phyloP scores from a whole-genome alignment of 1,284 basidiomycete genomes.

The Cryptococcus sp. region DNA sequence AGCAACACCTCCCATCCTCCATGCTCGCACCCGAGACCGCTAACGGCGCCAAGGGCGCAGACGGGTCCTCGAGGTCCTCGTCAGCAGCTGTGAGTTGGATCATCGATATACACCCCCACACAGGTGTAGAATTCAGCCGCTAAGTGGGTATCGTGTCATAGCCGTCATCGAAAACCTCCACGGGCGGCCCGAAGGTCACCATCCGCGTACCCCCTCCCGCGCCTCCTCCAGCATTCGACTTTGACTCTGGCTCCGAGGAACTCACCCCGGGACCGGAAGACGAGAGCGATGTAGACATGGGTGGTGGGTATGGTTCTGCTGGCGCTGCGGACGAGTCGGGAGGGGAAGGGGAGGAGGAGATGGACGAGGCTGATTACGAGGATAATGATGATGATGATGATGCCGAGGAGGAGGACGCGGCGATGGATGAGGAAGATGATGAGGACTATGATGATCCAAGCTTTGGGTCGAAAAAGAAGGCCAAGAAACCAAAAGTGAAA shows the following conservation, averaged over 20 bases:
- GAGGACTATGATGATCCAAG: slow-evolving; percentile 38
- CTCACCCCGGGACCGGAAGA: slow-evolving; percentile 24
- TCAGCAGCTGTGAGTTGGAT: not conserved
- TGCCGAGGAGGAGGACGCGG: slow-evolving; percentile 32
- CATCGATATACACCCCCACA: not conserved
- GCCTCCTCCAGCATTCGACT: slow-evolving; percentile 3
- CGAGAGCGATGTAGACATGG: slow-evolving; percentile 12
- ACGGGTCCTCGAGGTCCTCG: not conserved
- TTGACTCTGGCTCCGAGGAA: slow-evolving; percentile 17
- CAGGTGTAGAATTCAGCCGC: not conserved
- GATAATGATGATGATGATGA: slow-evolving; percentile 16
- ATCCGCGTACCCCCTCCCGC: slow-evolving; percentile 11
- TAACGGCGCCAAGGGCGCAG: not conserved
- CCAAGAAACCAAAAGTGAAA: slow-evolving; percentile 17
- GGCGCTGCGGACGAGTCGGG: slow-evolving; percentile 8
- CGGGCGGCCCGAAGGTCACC: slow-evolving; percentile 12
- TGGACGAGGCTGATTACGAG: slow-evolving; percentile 19
- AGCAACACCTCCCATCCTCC: slow-evolving; percentile 23
- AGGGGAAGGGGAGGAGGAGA: slow-evolving; percentile 21
- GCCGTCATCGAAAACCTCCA: slow-evolving; percentile 8
- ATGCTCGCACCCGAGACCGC: slow-evolving; percentile 17
- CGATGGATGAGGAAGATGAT: slow-evolving; percentile 28
- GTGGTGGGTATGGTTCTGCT: slow-evolving; percentile 5
- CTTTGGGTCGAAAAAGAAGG: slow-evolving; percentile 35
- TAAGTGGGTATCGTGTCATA: not conserved